phyloP scores from a whole-genome alignment of 2,329 filamentous ascomycete species.

The Calcarisporium arbuscula region DNA sequence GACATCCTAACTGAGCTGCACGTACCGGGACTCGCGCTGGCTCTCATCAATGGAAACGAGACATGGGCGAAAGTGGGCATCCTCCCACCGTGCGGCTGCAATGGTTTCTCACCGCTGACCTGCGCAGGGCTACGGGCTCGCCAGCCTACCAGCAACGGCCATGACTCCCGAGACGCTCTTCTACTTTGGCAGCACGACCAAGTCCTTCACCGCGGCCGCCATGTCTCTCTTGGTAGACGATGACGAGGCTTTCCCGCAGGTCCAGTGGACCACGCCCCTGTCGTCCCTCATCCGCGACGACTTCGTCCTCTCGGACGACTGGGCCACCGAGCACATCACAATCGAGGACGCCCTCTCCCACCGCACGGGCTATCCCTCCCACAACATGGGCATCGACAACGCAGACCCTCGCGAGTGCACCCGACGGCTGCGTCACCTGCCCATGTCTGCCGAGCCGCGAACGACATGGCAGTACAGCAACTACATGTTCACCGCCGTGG shows the following conservation, averaged over 20 bases:
- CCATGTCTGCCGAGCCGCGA: conserved; percentile 35
- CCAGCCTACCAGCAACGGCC: conserved; percentile 24
- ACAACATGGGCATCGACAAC: too few relatives aligned
- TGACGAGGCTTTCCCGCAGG: conserved; percentile 29
- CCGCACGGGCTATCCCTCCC: conserved; percentile 40
- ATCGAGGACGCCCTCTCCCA: conserved; percentile 46
- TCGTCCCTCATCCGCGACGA: conserved; percentile 37
- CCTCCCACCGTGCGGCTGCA: not conserved
- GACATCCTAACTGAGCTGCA: too few relatives aligned
- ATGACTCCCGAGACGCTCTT: conserved; percentile 42
- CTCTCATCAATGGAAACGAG: conserved; percentile 30
- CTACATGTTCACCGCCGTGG: conserved; percentile 38
- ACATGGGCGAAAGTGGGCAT: conserved; percentile 25
- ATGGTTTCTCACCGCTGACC: conserved; percentile 1
- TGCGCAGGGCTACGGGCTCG: conserved; percentile 34
- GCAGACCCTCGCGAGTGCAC: too few relatives aligned
- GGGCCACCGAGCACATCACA: conserved; percentile 38
- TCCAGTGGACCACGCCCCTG: conserved; percentile 40
- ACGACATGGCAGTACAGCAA: conserved; percentile 40
- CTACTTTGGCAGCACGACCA: conserved; percentile 46
- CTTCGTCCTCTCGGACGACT: conserved; percentile 37
- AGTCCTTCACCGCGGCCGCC: conserved; percentile 43
- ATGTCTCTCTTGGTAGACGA: conserved; percentile 41
- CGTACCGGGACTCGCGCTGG: conserved; percentile 35
- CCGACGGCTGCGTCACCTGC: conserved; percentile 34